phyloP scores from a whole-genome alignment of 805 yeast genomes.

The Kazachstania bromeliacearum region DNA sequence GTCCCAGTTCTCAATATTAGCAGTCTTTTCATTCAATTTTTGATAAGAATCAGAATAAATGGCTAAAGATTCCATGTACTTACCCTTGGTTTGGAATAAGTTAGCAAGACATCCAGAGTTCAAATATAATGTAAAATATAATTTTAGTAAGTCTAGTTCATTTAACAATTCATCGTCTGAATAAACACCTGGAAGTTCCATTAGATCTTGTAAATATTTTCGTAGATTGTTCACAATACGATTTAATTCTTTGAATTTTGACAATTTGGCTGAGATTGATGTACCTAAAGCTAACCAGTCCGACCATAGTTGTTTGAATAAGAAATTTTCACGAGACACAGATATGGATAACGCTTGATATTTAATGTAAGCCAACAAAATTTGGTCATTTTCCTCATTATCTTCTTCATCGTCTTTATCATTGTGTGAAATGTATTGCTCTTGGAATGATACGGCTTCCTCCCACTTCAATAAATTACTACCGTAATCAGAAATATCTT shows the following conservation, averaged over 20 bases:
- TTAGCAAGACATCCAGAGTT: conserved; percentile 22
- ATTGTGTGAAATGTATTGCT: conserved; percentile 36
- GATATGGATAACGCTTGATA: conserved; percentile 58
- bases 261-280: conserved; percentile 18
- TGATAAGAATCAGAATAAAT: conserved; percentile 20
- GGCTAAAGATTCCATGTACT: conserved; percentile 25
- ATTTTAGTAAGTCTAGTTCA: conserved; percentile 18
- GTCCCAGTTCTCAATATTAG: background rate
- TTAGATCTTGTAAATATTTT: conserved; percentile 46
- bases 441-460: conserved; percentile 54
- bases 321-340: conserved; percentile 58
- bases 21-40: conserved; percentile 9
- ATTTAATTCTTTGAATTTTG: conserved; percentile 28
- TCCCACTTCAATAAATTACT: conserved; percentile 54
- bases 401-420: conserved; percentile 44
- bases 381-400: conserved; percentile 56
- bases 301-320: conserved; percentile 32
- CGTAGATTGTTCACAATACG: conserved; percentile 36
- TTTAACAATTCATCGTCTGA: conserved; percentile 61
- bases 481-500: conserved; percentile 42
- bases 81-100: conserved; percentile 22
- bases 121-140: conserved; percentile 16
- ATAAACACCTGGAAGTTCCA: conserved; percentile 86
- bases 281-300: conserved; percentile 21
- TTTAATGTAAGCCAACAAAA: conserved; percentile 64